Base-by-base conservation (phyloP, 176 grass and related monocot genomes). In the Carex scoparia region DNA sequence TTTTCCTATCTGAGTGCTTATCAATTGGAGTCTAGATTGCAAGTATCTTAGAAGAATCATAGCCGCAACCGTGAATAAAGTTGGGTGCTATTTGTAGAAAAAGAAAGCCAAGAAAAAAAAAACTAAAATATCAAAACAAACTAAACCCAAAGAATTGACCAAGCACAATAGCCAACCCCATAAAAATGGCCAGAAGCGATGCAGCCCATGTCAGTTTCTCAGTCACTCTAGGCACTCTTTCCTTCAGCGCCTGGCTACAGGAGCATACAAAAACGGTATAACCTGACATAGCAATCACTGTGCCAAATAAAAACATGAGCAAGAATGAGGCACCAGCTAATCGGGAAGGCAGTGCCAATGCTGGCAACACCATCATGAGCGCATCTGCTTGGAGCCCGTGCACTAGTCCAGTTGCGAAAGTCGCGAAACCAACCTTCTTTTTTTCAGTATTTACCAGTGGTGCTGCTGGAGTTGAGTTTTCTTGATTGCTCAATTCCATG, bases 201-300 rank as follows among this genome's bases (percentile, higher is more conserved):
- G 97, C 97, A 42, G 87, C 93, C 97, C 97, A 99, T 16, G 97
- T 99, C 88, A 99, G 79, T 42, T 96, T 99, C 91, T 99, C 93
- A 60, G 97, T 99, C 79, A 99, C 93, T 85, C 84, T 99, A 6
- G 97, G 93, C 57, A 99, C 90, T 77, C 88, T 94, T 63, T 99
- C 93, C 73, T 96, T 91, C 2, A 99, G 72, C 8, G 93, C 97
- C 85, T 96, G 89, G 1, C 93, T 99, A 88, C 97, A 99, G 6
- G 97, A 94, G 79, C 97, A 90, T 64, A 99, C 85, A 83, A 99
- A 99, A 61, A 94, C 93, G 1, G 97, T 99, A 81, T 96, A 99
- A 64, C 91, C 94, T 38, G 91, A 90, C 97, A 99, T 99, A 0
- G 97, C 92, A 85, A 99, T 80, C 16, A 99, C 97, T 4, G 97